A percentile compares a stretch with the other conserved stretches of the same genome.
Conservation (phyloP, 2,329 filamentous ascomycete species). For the Fusarium setosum region DNA sequence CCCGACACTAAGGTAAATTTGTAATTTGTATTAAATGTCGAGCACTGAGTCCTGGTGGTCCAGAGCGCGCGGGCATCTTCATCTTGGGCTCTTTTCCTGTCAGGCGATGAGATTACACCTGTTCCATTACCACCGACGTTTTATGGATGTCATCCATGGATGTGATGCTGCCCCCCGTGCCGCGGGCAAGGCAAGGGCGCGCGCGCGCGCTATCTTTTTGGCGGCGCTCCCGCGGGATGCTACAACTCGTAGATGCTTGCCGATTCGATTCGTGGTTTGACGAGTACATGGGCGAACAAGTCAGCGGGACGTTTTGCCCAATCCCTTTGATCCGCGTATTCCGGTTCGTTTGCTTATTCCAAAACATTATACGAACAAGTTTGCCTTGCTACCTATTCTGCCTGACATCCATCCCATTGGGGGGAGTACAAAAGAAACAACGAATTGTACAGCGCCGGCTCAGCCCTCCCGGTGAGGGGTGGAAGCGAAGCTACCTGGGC, state of each 20-base stretch:
- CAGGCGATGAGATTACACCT: not conserved
- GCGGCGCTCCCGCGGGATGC: not conserved
- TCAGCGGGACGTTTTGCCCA: constrained; percentile 6
- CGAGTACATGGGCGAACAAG: not conserved
- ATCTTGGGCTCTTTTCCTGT: not conserved
- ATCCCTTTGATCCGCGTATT: constrained; percentile 23
- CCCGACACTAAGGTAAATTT: too few relatives aligned
- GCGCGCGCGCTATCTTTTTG: not conserved
- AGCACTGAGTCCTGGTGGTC: constrained; percentile 13
- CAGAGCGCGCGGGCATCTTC: constrained; percentile 2
- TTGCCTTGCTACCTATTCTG: constrained; percentile 15
- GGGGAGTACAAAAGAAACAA: constrained; percentile 27
- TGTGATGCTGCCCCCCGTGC: constrained; percentile 2
- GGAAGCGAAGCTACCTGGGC: constrained; percentile 27
- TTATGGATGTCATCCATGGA: not conserved
- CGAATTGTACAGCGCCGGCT: constrained; percentile 32
- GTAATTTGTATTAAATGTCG: not conserved
- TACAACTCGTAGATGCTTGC: not conserved
- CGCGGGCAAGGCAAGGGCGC: constrained; percentile 3
- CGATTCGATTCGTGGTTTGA: not conserved
- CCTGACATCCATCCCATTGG: constrained; percentile 13
- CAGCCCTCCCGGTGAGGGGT: constrained; percentile 37
- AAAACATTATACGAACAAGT: constrained; percentile 4
- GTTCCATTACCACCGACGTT: not conserved
- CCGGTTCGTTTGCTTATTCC: constrained; percentile 25